Base-by-base conservation (phyloP, 345 rosid species). In the Acer saccharum region DNA sequence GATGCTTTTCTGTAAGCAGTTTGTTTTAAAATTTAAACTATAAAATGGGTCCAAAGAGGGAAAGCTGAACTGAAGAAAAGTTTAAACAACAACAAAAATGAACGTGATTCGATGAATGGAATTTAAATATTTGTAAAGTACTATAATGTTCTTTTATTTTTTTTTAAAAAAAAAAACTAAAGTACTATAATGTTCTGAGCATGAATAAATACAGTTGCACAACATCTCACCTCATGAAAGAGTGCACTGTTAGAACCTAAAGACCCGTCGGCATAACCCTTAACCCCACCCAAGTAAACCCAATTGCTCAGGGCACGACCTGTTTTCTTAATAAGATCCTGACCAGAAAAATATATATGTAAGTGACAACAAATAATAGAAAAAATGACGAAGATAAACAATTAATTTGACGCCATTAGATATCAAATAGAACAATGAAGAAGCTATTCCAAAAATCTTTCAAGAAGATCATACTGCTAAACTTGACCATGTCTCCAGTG, bases 241-340 rank as follows among this genome's bases (percentile, higher is more conserved):
- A 93, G 93, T 76, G 98, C 99, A 84, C 97, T 93, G 61, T 83
- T 89, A 43, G 98, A 91, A 69, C 98, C 97, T 74, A 93, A 77
- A 80, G 99, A 92, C 44, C 99, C 99, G 87, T 95, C 99, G 64
- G 89, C 88, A 84, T 92, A 95, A 60, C 93, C 98, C 89, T 95
- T 93, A 77, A 95, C 92, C 46, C 99, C 99, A 69, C 99, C 95
- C 71, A 90, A 85, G 79, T 95, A 92, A 77, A 92, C 78, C 95
- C 95, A 84, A 68, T 90, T 83, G 72, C 97, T 95, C 65, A 92
- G 48, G 55, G 76, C 78, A 60, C 27, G 77, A 44, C 98, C 98
- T 73, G 68, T 74, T 76, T 79, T 85, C 63, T 80, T 88, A 77
- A 83, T 79, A 71, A 90, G 83, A 69, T 86, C 90, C 97, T 95